Evolutionary conservation across 768 basidiomycete species (phyloP), one percentile per base, ranked within the genome.

Genomic region (Amyloporia xantha): DNA sequence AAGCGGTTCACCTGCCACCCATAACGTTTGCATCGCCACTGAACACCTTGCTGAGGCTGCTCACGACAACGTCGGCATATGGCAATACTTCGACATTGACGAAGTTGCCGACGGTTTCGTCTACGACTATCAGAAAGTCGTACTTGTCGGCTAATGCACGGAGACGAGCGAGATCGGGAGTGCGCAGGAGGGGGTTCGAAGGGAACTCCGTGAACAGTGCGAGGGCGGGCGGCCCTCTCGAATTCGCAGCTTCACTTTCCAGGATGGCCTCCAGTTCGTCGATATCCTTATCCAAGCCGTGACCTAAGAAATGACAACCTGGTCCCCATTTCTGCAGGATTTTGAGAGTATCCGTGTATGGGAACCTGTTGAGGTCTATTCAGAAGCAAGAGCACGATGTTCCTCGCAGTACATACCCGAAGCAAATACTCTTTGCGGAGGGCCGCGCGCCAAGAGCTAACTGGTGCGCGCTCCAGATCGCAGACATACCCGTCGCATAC

Each of bases 251-350:
- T 56, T 78, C 76, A 7, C 67, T 59, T 41, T 73, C 70, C 15
- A 95, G 73, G 2, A 90, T 65, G 6, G 55, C 62, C 54, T 90
- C 86, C 0, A 98, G 72, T 24, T 76, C 72, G 57, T 85, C 81
- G 17, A 96, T 76, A 49, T 92, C 90, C 13, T 74, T 64, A 49
- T 90, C 82, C 6, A 84, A 66, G 0, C 94, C 94, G 52, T 78
- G 71, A 5, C 92, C 94, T 39, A 91, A 75, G 71, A 97, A 94
- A 62, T 91, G 76, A 55, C 84, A 91, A 1, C 95, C 95, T 2
- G 89, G 90, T 1, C 95, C 95, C 92, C 93, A 98, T 67, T 99
- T 97, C 57, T 93, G 74, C 1, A 98, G 72, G 35, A 94, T 78
- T 66, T 97, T 97, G 50, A 95, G 77, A 4, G 95, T 97, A 62